These are phyloP conservation scores for Iris pallida DNA, from an alignment of 116 monocot genomes.

Conservation along the genomic window DNA sequence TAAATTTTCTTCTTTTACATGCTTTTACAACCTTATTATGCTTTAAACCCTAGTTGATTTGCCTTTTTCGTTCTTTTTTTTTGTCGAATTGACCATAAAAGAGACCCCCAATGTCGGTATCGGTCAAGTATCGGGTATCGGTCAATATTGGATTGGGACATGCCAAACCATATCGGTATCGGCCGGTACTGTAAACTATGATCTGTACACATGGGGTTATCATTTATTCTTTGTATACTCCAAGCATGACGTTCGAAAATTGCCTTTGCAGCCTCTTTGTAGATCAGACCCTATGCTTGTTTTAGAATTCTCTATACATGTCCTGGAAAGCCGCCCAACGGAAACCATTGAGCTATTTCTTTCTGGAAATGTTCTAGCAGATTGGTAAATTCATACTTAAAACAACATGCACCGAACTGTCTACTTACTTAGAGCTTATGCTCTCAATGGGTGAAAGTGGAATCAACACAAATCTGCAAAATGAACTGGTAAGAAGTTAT, in stretches of 20 bases:
- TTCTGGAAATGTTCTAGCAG: conserved; percentile 93
- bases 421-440: conserved; percentile 96
- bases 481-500: conserved; percentile 66
- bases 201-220: too few species aligned
- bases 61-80: too few species aligned
- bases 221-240: too few species aligned
- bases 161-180: too few species aligned
- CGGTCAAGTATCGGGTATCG: too few species aligned
- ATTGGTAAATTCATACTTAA: conserved; percentile 98
- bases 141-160: too few species aligned
- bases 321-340: conserved; percentile 86
- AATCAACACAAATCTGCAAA: conserved; percentile 75
- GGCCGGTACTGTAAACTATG: too few species aligned
- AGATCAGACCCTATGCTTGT: conserved; percentile 92
- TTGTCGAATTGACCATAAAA: too few species aligned
- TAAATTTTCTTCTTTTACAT: too few species aligned
- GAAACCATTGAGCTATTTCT: conserved; percentile 99
- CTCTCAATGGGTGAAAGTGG: conserved; percentile 81
- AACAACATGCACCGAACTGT: conserved; percentile 88
- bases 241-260: neutral
- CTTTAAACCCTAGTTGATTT: too few species aligned
- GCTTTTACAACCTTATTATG: too few species aligned
- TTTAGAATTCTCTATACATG: conserved; percentile 76
- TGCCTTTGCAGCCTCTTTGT: conserved; percentile 80
- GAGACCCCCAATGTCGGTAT: too few species aligned